Evolutionary conservation across 2,329 filamentous ascomycete species (phyloP).

Genomic region (Aurifilum marmelostoma): DNA sequence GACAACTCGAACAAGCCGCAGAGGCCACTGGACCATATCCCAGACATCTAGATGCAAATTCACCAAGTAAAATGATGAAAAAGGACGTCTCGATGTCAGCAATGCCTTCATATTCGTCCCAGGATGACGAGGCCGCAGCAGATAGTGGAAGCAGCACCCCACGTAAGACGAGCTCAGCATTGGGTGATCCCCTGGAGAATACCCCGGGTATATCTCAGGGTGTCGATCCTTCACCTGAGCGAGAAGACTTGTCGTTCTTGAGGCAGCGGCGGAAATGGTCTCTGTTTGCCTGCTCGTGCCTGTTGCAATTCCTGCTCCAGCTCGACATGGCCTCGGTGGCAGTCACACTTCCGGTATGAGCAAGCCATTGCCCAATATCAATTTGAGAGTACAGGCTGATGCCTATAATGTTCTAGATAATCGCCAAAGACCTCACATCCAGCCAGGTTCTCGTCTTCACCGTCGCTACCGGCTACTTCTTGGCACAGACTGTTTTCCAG

Average conservation of each 20-base stretch:
- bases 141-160: not conserved
- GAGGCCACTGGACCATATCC: not conserved
- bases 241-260: conserved; percentile 8
- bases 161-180: not conserved
- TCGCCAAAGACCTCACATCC: conserved; percentile 30
- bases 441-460: conserved; percentile 31
- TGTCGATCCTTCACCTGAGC: not conserved
- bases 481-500: conserved; percentile 34
- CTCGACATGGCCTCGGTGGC: conserved; percentile 33
- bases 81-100: not conserved
- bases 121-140: not conserved
- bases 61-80: not conserved
- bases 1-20: not conserved
- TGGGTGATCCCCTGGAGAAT: not conserved
- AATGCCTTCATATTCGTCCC: not conserved
- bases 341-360: conserved; percentile 31
- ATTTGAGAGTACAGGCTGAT: not conserved
- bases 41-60: not conserved
- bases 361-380: too few species aligned
- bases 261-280: conserved; percentile 24
- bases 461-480: conserved; percentile 32
- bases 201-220: not conserved
- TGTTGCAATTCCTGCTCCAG: conserved; percentile 32
- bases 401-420: conserved; percentile 23
- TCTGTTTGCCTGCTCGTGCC: conserved; percentile 32